These are phyloP conservation scores for Oryza meyeriana DNA, from an alignment of 176 grass and related monocot species.

Conservation along the genomic window DNA sequence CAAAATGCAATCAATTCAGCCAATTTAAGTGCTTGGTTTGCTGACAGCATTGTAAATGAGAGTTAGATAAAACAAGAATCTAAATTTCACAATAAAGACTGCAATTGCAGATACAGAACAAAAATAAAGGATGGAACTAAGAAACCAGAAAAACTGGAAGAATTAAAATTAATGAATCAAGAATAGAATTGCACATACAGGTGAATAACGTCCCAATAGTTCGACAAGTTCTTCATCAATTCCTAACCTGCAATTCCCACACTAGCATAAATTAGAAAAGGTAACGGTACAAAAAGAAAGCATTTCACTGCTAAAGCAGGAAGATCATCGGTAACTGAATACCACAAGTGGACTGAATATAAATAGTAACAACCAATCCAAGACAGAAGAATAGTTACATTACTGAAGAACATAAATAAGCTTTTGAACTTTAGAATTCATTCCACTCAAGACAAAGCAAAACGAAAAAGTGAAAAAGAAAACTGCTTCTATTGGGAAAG, in stretches of 20 bases:
- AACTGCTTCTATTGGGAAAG: neutral
- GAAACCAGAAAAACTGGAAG: neutral
- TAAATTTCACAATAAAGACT: neutral
- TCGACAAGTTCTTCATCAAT: conserved; percentile 92
- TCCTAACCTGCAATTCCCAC: conserved; percentile 55
- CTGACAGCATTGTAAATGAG: neutral
- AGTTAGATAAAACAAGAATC: neutral
- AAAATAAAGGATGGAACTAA: neutral
- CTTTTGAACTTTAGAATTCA: neutral
- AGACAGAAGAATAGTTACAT: neutral
- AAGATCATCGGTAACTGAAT: neutral
- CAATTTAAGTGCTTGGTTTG: neutral
- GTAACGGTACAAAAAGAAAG: neutral
- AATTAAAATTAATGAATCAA: conserved; percentile 3
- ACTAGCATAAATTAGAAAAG: conserved; percentile 27
- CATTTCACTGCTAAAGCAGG: neutral
- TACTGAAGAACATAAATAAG: neutral
- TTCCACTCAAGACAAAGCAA: neutral
- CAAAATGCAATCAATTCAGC: neutral
- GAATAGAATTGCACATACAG: conserved; percentile 43
- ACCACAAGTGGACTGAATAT: neutral
- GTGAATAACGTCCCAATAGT: conserved; percentile 69
- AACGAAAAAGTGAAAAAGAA: neutral
- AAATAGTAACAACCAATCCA: neutral
- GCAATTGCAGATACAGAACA: neutral